Conservation (phyloP, 2,329 filamentous ascomycete species). For the Colletotrichum acutatum region DNA sequence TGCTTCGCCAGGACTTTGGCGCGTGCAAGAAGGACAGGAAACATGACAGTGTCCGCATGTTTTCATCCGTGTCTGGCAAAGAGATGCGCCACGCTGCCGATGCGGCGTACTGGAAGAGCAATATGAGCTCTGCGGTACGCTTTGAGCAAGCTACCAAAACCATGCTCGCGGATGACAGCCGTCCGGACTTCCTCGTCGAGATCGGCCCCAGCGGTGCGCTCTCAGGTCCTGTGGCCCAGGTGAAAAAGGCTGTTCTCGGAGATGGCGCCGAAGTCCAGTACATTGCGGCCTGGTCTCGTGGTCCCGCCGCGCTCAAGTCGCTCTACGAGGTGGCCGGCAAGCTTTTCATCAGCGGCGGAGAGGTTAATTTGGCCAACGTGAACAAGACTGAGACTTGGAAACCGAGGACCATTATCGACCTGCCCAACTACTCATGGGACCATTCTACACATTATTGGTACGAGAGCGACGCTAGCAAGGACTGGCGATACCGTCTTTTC, state of each 20-base stretch:
- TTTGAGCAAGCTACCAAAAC: neutral
- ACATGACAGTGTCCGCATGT: neutral
- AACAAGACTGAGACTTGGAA: neutral
- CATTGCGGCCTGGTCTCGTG: neutral
- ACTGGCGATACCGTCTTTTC: neutral
- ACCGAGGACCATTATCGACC: conserved; percentile 5
- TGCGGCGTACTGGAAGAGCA: neutral
- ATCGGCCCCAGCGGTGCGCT: conserved; percentile 44
- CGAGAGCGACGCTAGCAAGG: conserved; percentile 8
- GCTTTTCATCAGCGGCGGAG: neutral
- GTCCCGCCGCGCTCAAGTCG: neutral
- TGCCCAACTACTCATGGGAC: conserved; percentile 32
- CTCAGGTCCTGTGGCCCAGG: conserved; percentile 43
- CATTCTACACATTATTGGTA: conserved; percentile 21
- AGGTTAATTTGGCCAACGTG: neutral
- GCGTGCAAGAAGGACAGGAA: neutral
- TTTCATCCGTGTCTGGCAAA: neutral
- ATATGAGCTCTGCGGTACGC: neutral
- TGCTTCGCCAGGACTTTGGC: neutral
- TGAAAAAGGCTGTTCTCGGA: conserved; percentile 31
- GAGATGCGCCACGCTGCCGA: neutral
- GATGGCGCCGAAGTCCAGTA: neutral
- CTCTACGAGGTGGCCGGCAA: conserved; percentile 1
- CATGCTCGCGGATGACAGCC: neutral
- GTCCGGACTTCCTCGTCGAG: conserved; percentile 38